These are phyloP conservation scores for Ophioceras dolichostomum DNA, from an alignment of 2,329 filamentous ascomycete genomes.

Conservation along the genomic window DNA sequence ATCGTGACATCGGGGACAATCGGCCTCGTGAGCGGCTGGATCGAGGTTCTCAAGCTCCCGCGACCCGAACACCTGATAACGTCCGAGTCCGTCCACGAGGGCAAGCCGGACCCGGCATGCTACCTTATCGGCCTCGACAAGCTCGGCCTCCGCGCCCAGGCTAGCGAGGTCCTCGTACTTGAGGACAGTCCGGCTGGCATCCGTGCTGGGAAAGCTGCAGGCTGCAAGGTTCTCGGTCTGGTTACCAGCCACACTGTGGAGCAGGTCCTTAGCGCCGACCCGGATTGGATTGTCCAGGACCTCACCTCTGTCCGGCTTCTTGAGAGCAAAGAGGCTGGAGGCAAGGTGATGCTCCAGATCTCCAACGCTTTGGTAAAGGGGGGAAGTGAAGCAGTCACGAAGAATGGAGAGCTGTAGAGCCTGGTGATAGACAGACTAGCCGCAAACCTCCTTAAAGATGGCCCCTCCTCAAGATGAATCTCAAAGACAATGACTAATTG, in stretches of 20 bases:
- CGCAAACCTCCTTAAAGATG: too few species aligned
- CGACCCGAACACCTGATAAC: constrained; percentile 55
- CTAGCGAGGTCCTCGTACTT: constrained; percentile 55
- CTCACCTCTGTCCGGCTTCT: constrained; percentile 59
- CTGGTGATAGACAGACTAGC: too few species aligned
- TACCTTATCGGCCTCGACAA: constrained; percentile 56
- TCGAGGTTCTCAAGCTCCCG: constrained; percentile 52
- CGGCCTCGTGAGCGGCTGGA: constrained; percentile 60
- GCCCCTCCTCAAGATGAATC: too few species aligned
- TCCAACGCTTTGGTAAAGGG: constrained; percentile 46
- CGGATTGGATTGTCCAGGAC: constrained; percentile 80
- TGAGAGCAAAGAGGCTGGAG: constrained; percentile 34
- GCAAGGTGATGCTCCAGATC: constrained; percentile 57
- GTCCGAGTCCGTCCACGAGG: constrained; percentile 61
- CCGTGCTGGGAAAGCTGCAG: constrained; percentile 69
- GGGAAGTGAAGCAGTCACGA: too few species aligned
- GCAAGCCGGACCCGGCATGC: constrained; percentile 68
- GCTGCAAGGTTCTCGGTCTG: constrained; percentile 74
- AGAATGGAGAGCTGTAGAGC: too few species aligned
- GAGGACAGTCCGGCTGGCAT: constrained; percentile 88
- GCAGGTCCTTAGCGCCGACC: constrained; percentile 61
- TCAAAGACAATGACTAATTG: too few species aligned
- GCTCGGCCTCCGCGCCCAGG: constrained; percentile 36
- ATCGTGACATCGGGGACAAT: constrained; percentile 69
- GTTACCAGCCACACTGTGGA: constrained; percentile 70